Evolutionary conservation across 2,329 filamentous ascomycete genomes (phyloP), one percentile per base, ranked within the genome.

Genomic region (Penicillium concentricum): DNA sequence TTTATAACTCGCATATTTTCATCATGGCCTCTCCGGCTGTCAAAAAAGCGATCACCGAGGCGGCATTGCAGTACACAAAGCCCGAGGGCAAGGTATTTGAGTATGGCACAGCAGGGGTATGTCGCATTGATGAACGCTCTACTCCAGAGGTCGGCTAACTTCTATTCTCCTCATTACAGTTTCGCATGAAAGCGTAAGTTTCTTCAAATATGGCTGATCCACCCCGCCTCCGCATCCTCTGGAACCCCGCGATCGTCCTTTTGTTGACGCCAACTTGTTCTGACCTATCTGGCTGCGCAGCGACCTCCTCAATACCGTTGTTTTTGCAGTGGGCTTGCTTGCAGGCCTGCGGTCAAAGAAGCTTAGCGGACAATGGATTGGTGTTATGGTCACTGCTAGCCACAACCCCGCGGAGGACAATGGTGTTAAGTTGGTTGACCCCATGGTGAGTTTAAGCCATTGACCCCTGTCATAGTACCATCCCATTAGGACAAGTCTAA

Each of bases 401-500:
- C 92, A 96, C 81, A 96, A 96, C 77, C 90, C 90, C 18, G 88
- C 92, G 34, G 83, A 86, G 67, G 92, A 96, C 77, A 96, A 96
- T 75, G 92, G 92, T 50, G 89, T 96, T 74, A 96, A 96, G 83
- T 86, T 99, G 66, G 91, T 99, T 61, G 94, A 99, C 75, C 94
- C 94, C 13, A 89, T 96, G 87, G 84, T 87, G 56, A 63, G 70
- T 67, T 26, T n/a, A 56, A 59, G 60, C 49, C 58, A 62, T 54
- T 42, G 26, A 44, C 16, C 13, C 28, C n/a, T 30, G 10, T 8
- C 6, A 26, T 47, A 20, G 20, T 15, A 37, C 7, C 30, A 26
- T 4, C 16, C 35, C 38, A 52, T 44, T 12, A 8, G 9, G 13
- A 41, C 16, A 35, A 26, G 18, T 54, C 60, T 64, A 46, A 60